Conservation (phyloP, 192 early-diverging fungal genomes). For the Coemansia sp. region DNA sequence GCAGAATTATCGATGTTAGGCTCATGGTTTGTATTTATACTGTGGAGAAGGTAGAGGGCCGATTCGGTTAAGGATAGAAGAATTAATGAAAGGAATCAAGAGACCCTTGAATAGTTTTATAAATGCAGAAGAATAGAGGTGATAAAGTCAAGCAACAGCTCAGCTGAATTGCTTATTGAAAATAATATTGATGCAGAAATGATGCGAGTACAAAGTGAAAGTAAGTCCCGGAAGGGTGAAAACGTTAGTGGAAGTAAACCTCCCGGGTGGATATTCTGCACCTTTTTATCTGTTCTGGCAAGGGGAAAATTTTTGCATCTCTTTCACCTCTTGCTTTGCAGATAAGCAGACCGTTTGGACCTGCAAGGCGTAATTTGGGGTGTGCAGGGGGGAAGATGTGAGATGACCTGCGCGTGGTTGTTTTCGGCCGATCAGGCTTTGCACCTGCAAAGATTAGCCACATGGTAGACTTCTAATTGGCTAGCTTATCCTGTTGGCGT, state of each 20-base stretch:
- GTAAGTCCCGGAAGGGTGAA: not conserved
- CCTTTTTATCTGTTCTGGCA: not conserved
- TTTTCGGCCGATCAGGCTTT: not conserved
- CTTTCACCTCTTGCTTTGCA: too few species aligned
- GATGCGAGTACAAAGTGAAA: not conserved
- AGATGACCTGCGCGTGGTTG: not conserved
- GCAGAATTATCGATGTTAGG: not conserved
- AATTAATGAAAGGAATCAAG: not conserved
- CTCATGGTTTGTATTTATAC: not conserved
- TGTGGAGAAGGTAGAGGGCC: not conserved
- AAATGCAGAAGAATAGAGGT: not conserved
- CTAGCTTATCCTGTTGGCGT: not conserved
- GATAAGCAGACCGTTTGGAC: not conserved
- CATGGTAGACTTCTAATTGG: not conserved
- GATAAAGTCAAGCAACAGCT: constrained; percentile 2
- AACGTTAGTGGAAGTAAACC: not conserved
- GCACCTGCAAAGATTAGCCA: not conserved
- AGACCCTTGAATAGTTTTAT: not conserved
- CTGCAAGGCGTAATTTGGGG: constrained; percentile 1
- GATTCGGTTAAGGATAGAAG: too few species aligned
- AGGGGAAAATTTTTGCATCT: not conserved
- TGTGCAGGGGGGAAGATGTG: not conserved
- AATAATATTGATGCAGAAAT: not conserved
- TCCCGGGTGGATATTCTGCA: not conserved
- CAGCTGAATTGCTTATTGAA: not conserved